Evolutionary conservation across 257 asterid genomes (phyloP), one percentile per base, ranked within the genome.

Genomic region (Solanum lignicaule): DNA sequence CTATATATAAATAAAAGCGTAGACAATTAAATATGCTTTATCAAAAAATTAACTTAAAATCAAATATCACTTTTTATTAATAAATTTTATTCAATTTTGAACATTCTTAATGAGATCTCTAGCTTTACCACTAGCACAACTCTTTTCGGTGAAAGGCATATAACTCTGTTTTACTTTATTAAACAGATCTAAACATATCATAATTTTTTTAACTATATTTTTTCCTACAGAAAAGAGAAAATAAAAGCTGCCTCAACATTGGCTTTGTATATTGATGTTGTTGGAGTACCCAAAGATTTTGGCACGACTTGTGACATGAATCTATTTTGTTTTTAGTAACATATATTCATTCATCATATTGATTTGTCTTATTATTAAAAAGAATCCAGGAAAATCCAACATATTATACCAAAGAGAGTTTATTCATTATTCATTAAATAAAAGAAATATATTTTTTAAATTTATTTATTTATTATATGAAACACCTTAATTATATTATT

Each of bases 31-130:
- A 65, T 18, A 65, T 1, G 16, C 29, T 60, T 60, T 8, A 60
- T 60, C 6, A 9, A 60, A 60, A 21, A 60, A 23, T 9, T 55
- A 21, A 55, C 10, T 7, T 20, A 1, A 55, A 55, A 21, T 7
- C 66, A 55, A 55, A 55, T 55, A 18, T 23, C 29, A 9, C 6
- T 60, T 60, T 60, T 23, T 60, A 60, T 23, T 21, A 60, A 60
- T 23, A 9, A 9, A 4, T 4, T 23, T 9, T 9, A 60, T 23
- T 25, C 3, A 65, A 65, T 25, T 25, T 5, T 25, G 0, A 65
- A 25, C 4, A 0, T 5, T 25, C 15, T 65, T 2, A 65, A 0
- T 65, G 1, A 65, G 1, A 65, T 11, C 0, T n/a, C 4, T 11
- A 2, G 2, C 2, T 65, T 65, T 31, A 1, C 14, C 60, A 48